A percentile compares a stretch with the other conserved stretches of the same genome.
These are phyloP conservation scores for Aspergillus persii DNA, from an alignment of 2,329 filamentous ascomycete genomes.

Conservation along the genomic window DNA sequence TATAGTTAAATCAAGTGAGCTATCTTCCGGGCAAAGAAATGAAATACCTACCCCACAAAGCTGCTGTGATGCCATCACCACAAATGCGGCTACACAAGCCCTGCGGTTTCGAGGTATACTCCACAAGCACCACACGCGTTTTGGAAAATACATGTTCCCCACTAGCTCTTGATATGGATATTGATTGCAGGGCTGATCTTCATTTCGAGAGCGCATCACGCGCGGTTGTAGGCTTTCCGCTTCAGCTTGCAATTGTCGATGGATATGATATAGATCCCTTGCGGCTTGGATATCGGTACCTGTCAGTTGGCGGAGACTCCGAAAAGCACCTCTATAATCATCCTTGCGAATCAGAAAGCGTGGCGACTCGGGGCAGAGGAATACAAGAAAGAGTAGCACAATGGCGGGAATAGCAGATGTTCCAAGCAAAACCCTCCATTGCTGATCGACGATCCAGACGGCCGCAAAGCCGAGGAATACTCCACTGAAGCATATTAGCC, in stretches of 20 bases:
- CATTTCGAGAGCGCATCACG: neutral
- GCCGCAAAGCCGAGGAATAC: constrained; percentile 16
- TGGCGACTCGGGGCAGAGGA: constrained; percentile 42
- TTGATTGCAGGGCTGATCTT: neutral
- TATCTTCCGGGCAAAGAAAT: too few relatives aligned
- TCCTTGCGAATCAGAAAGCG: constrained; percentile 39
- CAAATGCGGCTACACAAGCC: constrained; percentile 24
- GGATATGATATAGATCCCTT: constrained; percentile 35
- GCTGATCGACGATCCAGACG: constrained; percentile 24
- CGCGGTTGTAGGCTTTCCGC: constrained; percentile 11
- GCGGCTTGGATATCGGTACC: constrained; percentile 36
- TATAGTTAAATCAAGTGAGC: neutral
- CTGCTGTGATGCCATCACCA: constrained; percentile 32
- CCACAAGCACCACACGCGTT: constrained; percentile 21
- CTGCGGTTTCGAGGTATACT: constrained; percentile 22
- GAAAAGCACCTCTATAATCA: constrained; percentile 28
- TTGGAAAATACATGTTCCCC: constrained; percentile 13
- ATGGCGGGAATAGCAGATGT: constrained; percentile 49
- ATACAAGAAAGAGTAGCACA: constrained; percentile 46
- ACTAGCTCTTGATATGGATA: constrained; percentile 12
- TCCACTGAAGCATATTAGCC: constrained; percentile 2
- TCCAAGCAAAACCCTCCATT: constrained; percentile 48
- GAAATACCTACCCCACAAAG: constrained; percentile 25
- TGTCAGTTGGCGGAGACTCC: constrained; percentile 35
- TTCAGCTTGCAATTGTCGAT: constrained; percentile 33